Base-by-base conservation (phyloP, 1,284 basidiomycete species). In the Agaricales sp. region DNA sequence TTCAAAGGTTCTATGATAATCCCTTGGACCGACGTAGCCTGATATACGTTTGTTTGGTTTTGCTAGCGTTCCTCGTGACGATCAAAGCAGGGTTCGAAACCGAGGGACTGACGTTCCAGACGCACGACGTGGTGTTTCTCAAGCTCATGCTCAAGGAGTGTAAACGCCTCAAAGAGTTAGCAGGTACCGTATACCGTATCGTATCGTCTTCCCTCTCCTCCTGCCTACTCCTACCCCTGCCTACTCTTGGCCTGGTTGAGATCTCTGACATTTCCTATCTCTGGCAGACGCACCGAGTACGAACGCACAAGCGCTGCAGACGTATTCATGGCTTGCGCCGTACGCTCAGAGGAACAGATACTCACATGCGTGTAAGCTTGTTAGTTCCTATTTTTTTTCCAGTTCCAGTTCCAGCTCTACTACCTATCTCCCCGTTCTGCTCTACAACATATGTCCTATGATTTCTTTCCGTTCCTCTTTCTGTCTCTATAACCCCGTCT, bases 131-230 rank as follows among this genome's bases (percentile, higher is more conserved):
- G 2, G 68, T 74, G 50, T 61, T 63, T 3, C 58, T 82, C 37
- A 66, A 68, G 16, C 53, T 52, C 6, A 56, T 80, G 16, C 57
- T 78, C 3, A 64, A 63, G 2, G 75, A 77, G 53, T 78, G 70
- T 57, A 77, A 70, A 56, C 65, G 71, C 18, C 55, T 80, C 30
- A 75, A 69, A 51, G 70, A 73, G 22, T 57, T 61, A 3, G 57
- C 64, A 43, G 58, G 70, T 70, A 52, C 21, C n/a, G n/a, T n/a
- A n/a, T n/a, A n/a, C n/a, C 19, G 39, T 8, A 61, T 60, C 22
- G 8, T 2, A 16, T 35, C 26, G 23, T 12, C 21, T 24, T 39
- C 22, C 50, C 23, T 8, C 44, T 16, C 16, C 35, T 19, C 21
- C 18, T 35, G 19, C 20, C 49, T n/a, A 26, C 12, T 25, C 30